Base-by-base conservation (phyloP, 495 filamentous ascomycete genomes). In the Neurospora sp. region DNA sequence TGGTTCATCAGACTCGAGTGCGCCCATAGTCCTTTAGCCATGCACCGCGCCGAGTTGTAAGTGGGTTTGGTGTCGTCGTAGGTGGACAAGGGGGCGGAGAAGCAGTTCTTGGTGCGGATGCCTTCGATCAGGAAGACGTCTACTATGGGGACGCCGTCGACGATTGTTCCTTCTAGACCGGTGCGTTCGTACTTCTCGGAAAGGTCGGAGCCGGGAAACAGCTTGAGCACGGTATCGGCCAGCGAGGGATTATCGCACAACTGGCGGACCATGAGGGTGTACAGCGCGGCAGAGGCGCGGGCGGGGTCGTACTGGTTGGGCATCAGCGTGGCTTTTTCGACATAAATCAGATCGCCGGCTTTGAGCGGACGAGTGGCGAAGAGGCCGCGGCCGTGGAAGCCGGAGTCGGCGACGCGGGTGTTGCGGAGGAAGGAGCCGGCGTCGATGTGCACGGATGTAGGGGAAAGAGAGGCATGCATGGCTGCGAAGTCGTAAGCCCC, bases 1-100 rank as follows among this genome's bases (percentile, higher is more conserved):
- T 90, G 88, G 77, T 90, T 90, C 72, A 87, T 82, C 76, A 83
- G 84, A 2, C 85, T 84, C 4, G 87, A 84, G 53, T 81, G 74
- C 6, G 78, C 74, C 89, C 89, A 90, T 22, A 90, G 68, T 0
- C 86, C 88, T 72, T 78, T 81, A 2, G 80, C 81, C 39, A 80
- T 77, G 31, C 79, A n/a, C n/a, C n/a, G 37, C 16, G 78, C 73
- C 3, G 75, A 73, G 22, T 74, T 73, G 20, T 69, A 45, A 48
- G 42, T 44, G 8, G 73, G 78, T 71, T 77, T 70, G 40, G 82
- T 78, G 74, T 83, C 79, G 59, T 82, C 75, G 53, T 78, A 72
- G 14, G 82, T 83, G 9, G 81, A 79, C 37, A 81, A 73, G 1
- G 84, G 85, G 42, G 80, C 80, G 68, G 81, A 83, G 75, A 89